phyloP scores from a whole-genome alignment of 371 early-diverging fungal species.

The Dentiscutata heterogama region DNA sequence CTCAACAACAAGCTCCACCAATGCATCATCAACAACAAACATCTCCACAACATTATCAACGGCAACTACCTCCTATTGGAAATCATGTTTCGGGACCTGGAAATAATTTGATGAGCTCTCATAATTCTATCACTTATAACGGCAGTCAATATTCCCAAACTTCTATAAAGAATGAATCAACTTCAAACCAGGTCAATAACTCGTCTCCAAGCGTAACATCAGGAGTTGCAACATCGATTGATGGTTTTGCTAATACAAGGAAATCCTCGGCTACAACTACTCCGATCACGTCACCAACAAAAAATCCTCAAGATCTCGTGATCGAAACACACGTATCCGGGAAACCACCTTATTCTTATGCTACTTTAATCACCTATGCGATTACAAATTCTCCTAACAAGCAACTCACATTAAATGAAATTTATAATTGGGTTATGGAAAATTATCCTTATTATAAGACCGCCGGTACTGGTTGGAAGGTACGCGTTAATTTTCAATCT shows the following conservation, averaged over 20 bases:
- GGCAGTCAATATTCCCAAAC: not conserved
- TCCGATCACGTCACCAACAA: constrained; percentile 23
- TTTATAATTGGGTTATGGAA: constrained; percentile 85
- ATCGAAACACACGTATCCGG: constrained; percentile 41
- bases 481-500: too few species aligned
- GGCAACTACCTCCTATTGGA: not conserved
- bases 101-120: not conserved
- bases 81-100: not conserved
- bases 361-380: constrained; percentile 89
- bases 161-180: constrained; percentile 4
- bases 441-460: constrained; percentile 87
- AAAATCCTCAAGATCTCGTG: constrained; percentile 45
- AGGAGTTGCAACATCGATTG: not conserved
- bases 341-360: constrained; percentile 78
- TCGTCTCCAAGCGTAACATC: constrained; percentile 18
- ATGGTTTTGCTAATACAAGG: constrained; percentile 24
- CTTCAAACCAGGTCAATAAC: not conserved
- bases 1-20: constrained; percentile 1
- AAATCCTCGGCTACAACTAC: constrained; percentile 8
- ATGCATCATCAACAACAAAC: constrained; percentile 37
- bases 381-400: constrained; percentile 77
- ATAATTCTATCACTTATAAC: not conserved
- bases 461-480: constrained; percentile 89
- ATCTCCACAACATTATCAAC: constrained; percentile 28
- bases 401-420: constrained; percentile 85